phyloP scores from a whole-genome alignment of 345 rosid genomes.

The Citrus hindsii region DNA sequence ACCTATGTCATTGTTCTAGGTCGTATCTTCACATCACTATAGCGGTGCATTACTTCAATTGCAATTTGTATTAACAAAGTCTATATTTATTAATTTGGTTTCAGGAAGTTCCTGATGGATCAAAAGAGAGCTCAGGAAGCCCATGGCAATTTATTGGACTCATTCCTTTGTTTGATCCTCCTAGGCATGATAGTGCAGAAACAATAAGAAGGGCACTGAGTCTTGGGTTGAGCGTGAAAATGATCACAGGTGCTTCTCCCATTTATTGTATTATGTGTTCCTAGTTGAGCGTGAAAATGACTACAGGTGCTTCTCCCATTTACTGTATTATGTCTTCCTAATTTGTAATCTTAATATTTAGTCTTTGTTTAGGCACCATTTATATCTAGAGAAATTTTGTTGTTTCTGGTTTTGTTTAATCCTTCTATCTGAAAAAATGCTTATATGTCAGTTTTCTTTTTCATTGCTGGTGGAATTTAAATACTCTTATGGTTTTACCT shows the following conservation, averaged over 20 bases:
- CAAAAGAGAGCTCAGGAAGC: constrained; percentile 56
- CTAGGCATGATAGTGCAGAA: constrained; percentile 50
- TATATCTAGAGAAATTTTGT: not conserved
- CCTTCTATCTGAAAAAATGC: not conserved
- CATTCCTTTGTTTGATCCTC: constrained; percentile 66
- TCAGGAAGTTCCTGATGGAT: constrained; percentile 65
- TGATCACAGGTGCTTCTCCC: constrained; percentile 46
- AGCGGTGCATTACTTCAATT: not conserved
- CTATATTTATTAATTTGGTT: not conserved
- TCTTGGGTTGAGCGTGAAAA: constrained; percentile 66
- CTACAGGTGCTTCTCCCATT: constrained; percentile 19
- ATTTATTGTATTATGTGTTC: not conserved
- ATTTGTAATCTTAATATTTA: not conserved
- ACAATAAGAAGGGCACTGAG: constrained; percentile 33
- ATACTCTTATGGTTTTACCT: not conserved
- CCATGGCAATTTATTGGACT: constrained; percentile 63
- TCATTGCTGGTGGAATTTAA: not conserved
- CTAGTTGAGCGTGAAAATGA: constrained; percentile 49
- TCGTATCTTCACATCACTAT: not conserved
- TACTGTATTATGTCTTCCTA: not conserved
- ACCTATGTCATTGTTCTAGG: not conserved
- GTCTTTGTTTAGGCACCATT: not conserved
- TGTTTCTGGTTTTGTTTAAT: not conserved
- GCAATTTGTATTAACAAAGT: not conserved
- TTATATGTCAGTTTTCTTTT: not conserved